phyloP scores from a whole-genome alignment of 1,284 basidiomycete species.

The Acaromyces ingoldii region DNA sequence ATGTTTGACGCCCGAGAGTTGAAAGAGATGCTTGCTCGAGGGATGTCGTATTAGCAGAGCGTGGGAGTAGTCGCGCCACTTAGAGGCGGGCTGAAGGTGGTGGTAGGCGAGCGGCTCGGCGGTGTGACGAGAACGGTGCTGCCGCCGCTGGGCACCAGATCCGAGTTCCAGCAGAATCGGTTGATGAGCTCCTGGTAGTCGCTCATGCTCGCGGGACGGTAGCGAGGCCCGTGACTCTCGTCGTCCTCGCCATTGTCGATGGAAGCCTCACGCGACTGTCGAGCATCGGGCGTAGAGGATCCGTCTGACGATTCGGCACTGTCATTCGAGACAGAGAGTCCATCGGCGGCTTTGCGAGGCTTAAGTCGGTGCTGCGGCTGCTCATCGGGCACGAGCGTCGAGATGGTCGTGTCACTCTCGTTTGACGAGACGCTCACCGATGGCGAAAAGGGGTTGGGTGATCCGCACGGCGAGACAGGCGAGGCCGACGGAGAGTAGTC shows the following conservation, averaged over 20 bases:
- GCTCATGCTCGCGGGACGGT: conserved; percentile 30
- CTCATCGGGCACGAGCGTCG: conserved; percentile 11
- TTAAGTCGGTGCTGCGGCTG: background rate
- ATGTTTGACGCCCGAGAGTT: too few species aligned
- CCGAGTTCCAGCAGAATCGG: conserved; percentile 42
- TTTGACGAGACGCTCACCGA: conserved; percentile 27
- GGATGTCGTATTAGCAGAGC: too few species aligned
- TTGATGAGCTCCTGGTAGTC: conserved; percentile 42
- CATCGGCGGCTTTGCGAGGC: background rate
- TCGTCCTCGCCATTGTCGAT: background rate
- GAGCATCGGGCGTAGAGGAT: background rate
- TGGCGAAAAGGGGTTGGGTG: conserved; percentile 36
- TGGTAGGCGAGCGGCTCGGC: too few species aligned
- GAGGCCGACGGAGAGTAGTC: conserved; percentile 35
- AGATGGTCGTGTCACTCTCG: conserved; percentile 32
- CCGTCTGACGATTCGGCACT: background rate
- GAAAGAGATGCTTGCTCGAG: too few species aligned
- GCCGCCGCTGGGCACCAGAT: conserved; percentile 11
- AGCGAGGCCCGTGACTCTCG: conserved; percentile 1
- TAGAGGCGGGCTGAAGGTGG: too few species aligned
- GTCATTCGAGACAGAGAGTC: background rate
- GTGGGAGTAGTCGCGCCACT: too few species aligned
- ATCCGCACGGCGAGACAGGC: conserved; percentile 29
- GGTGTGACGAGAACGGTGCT: conserved; percentile 3
- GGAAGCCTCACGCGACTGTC: background rate